Evolutionary conservation across 2,329 filamentous ascomycete species (phyloP).

Genomic region (Apiospora kogelbergensis): DNA sequence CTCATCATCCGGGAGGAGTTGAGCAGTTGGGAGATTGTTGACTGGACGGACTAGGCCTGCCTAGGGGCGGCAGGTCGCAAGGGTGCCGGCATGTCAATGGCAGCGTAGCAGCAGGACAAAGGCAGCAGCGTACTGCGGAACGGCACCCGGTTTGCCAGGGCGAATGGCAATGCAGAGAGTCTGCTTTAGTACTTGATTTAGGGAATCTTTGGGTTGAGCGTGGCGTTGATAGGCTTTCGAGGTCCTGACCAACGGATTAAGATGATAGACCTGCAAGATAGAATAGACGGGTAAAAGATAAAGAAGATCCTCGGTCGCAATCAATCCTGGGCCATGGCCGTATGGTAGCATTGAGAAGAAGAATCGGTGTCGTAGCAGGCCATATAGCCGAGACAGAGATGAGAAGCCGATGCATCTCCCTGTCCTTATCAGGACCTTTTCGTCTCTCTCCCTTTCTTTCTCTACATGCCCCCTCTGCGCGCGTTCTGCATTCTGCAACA

Average conservation of each 20-base stretch:
- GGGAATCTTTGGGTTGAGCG: neutral
- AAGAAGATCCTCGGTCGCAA: neutral
- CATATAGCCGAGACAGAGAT: neutral
- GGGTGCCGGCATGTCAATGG: neutral
- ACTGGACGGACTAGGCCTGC: constrained; percentile 44
- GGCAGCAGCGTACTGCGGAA: neutral
- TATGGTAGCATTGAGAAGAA: neutral
- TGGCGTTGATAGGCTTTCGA: constrained; percentile 5
- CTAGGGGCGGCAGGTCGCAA: neutral
- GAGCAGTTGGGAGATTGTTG: constrained; percentile 60
- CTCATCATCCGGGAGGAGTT: constrained; percentile 68
- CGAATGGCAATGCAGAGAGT: neutral
- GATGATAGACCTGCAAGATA: neutral
- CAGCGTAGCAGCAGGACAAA: neutral
- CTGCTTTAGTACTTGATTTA: neutral
- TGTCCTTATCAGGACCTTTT: neutral
- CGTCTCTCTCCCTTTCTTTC: neutral
- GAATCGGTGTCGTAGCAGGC: neutral
- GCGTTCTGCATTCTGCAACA: neutral
- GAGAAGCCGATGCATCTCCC: neutral
- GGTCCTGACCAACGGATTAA: neutral
- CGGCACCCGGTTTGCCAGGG: neutral
- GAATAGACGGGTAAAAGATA: neutral
- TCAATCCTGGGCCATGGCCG: neutral
- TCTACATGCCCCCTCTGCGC: neutral